Conservation (phyloP, 305 asterid species). For the Coffea humblotiana region DNA sequence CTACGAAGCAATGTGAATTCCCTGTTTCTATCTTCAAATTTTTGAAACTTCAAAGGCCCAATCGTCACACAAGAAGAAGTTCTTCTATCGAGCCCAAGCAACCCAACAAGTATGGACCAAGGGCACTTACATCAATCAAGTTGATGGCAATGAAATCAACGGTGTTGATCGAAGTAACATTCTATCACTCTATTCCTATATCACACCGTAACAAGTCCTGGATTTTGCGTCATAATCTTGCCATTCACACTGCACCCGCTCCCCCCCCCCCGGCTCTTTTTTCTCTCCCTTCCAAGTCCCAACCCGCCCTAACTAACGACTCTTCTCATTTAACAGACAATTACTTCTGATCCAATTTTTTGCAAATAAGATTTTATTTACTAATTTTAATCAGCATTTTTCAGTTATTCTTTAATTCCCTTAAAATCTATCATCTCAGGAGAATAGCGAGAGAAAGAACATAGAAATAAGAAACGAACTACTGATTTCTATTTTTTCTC, state of each 20-base stretch:
- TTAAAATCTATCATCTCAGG: conserved; percentile 1
- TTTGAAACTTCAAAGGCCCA: too few species aligned
- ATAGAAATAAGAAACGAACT: not conserved
- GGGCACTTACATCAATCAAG: not conserved
- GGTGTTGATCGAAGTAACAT: not conserved
- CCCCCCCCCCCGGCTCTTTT: too few species aligned
- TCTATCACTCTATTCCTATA: not conserved
- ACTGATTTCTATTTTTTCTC: not conserved
- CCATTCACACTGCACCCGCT: not conserved
- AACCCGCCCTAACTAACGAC: conserved; percentile 19
- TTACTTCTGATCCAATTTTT: conserved; percentile 25
- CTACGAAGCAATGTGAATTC: not conserved
- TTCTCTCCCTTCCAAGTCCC: too few species aligned
- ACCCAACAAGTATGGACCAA: not conserved
- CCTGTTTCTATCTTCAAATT: too few species aligned
- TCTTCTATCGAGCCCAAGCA: not conserved
- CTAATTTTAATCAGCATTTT: not conserved
- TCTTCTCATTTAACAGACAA: conserved; percentile 3
- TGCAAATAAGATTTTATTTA: not conserved
- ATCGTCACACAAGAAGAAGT: too few species aligned
- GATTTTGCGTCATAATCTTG: conserved; percentile 13
- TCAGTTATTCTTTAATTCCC: not conserved
- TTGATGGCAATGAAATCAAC: not conserved
- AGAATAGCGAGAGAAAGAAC: not conserved
- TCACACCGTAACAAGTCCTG: conserved; percentile 7